phyloP scores from a whole-genome alignment of 805 yeast genomes.

The Schizosaccharomyces lindneri region DNA sequence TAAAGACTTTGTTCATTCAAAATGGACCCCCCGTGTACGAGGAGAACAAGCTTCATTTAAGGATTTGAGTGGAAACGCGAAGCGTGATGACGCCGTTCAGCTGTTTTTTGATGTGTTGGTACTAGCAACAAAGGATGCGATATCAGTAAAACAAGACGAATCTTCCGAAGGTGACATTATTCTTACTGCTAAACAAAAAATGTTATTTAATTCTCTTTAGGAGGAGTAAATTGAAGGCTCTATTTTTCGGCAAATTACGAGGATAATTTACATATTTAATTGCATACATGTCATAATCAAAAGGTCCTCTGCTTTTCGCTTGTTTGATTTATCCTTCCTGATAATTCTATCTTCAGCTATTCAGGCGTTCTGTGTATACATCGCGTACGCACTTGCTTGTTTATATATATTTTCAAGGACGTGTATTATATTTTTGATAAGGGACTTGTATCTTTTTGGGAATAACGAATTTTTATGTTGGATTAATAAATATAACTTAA shows the following conservation, averaged over 20 bases:
- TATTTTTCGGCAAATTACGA: not conserved
- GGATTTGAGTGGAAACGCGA: not conserved
- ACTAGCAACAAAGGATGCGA: conserved; percentile 51
- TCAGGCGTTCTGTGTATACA: too few species aligned
- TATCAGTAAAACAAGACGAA: conserved; percentile 33
- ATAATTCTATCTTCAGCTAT: too few species aligned
- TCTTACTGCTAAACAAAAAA: not conserved
- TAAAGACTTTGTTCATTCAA: not conserved
- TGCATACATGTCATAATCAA: too few species aligned
- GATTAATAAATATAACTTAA: too few species aligned
- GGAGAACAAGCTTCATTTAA: not conserved
- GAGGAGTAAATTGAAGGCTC: not conserved
- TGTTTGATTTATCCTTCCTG: too few species aligned
- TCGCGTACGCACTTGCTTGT: too few species aligned
- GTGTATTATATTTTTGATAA: too few species aligned
- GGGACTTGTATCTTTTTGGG: too few species aligned
- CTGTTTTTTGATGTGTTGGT: conserved; percentile 66
- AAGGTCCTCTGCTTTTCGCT: too few species aligned
- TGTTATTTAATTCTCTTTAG: not conserved
- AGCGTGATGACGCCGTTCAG: conserved; percentile 33
- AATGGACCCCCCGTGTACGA: not conserved
- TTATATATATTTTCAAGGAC: too few species aligned
- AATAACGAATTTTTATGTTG: too few species aligned
- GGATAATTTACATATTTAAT: too few species aligned
- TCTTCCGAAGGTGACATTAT: conserved; percentile 25